Base-by-base conservation (phyloP, 73 alveolate genomes). In the Paramecium biaurelia region DNA sequence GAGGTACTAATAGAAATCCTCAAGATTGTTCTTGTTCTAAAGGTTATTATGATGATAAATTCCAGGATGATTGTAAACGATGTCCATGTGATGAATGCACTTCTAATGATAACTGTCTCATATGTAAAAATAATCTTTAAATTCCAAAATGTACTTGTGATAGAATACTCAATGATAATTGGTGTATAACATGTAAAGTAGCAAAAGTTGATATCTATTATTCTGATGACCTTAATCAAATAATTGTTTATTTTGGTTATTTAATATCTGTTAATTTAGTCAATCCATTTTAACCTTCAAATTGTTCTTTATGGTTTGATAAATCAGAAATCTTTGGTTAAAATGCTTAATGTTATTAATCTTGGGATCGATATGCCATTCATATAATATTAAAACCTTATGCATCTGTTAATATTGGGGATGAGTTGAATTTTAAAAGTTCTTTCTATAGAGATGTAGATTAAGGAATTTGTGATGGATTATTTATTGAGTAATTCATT, bases 71-170 rank as follows among this genome's bases (percentile, higher is more conserved):
- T 14, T 67, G 85, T 20, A 14, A 67, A 34, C 24, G 5, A 24
- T 67, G 85, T 20, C 85, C 85, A 5, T 67, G 85, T 67, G 85
- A 67, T 67, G 85, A 67, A 67, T 67, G 85, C 7, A 67, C 85
- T 14, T 8, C 85, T 3, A 8, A 0, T 67, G 47, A 67, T 24
- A 67, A 34, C 1, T 67, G 85, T 23, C 41, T 34, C 4, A 67
- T 32, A 23, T 67, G 85, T 1, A 67, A 24, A 24, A 67, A 67
- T n/a, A 67, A 67, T 67, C 11, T 67, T 3, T 14, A 23, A 67
- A 11, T n/a, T 24, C 85, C 85, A 24, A 67, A 67, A 30, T 67
- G 85, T 4, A 4, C 15, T 67, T 67, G 85, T 24, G 85, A 67
- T 67, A 1, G 85, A 24, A 12, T 32, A 2, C 47, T 67, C 3